These are phyloP conservation scores for Populus simonii DNA, from an alignment of 345 rosid genomes.

Conservation along the genomic window DNA sequence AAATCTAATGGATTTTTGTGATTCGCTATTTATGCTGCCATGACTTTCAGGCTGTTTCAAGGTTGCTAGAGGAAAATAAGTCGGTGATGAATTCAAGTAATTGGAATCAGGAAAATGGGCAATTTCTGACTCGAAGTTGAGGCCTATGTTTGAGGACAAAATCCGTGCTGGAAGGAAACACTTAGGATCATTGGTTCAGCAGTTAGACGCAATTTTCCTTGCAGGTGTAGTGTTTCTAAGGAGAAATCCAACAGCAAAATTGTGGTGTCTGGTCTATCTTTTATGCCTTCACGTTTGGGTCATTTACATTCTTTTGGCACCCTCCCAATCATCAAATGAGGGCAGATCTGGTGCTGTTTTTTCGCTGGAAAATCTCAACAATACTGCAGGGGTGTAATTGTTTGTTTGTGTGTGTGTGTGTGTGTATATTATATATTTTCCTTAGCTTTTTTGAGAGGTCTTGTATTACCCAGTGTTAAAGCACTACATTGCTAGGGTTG, in stretches of 20 bases:
- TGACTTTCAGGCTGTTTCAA: constrained; percentile 60
- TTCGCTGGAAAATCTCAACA: constrained; percentile 71
- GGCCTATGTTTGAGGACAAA: constrained; percentile 57
- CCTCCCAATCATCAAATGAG: constrained; percentile 45
- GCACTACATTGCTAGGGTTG: neutral
- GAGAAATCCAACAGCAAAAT: constrained; percentile 69
- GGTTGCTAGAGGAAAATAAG: constrained; percentile 67
- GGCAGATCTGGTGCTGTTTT: constrained; percentile 62
- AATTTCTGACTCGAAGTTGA: constrained; percentile 45
- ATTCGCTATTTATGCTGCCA: neutral
- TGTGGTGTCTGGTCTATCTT: constrained; percentile 66
- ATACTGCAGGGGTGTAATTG: constrained; percentile 36
- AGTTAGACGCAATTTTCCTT: constrained; percentile 64
- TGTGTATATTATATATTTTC: constrained; percentile 3
- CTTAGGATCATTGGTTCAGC: constrained; percentile 61
- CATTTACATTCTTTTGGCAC: constrained; percentile 61
- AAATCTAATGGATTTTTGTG: neutral
- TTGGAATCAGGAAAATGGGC: constrained; percentile 69
- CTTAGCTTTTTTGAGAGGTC: constrained; percentile 15
- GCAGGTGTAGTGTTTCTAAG: constrained; percentile 72
- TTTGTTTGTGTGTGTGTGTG: neutral
- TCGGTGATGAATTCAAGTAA: constrained; percentile 39
- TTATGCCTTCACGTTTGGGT: constrained; percentile 92
- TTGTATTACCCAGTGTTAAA: constrained; percentile 1
- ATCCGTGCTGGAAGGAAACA: constrained; percentile 67